Evolutionary conservation across 192 early-diverging fungal genomes (phyloP), one percentile per base, ranked within the genome.

Genomic region (Linnemannia schmuckeri): DNA sequence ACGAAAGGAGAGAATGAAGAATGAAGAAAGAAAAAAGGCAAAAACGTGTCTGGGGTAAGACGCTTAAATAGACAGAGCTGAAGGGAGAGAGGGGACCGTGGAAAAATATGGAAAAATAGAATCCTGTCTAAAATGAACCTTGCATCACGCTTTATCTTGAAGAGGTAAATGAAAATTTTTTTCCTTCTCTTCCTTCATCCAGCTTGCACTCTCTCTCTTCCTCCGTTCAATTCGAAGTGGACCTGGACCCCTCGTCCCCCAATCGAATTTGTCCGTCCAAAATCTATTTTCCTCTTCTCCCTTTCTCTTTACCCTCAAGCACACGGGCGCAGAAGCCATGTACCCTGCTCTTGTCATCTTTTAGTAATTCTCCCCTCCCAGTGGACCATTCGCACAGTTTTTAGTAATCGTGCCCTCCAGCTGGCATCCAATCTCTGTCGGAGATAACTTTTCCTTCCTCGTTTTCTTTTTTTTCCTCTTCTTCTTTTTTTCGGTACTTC

Each of bases 371-470:
- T 1, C 27, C 9, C 54, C 46, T 54, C 61, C 75, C 49, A 35
- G 35, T 76, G 76, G 76, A 77, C 76, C 27, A 70, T 44, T 44
- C 41, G 76, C 63, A 77, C 76, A 77, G 76, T 77, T 77, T 77
- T 77, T 77, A 77, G 76, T 77, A 77, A 77, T 77, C 15, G 73
- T 7, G 33, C 15, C 2, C 33, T n/a, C 20, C 20, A 44, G 72
- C 72, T 74, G 70, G 70, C 38, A 33, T 72, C 42, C 35, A 72
- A 42, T 42, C 40, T 30, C 12, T 10, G 41, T 38, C 47, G 52
- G 38, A 75, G 47, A 75, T 22, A 4, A 61, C 47, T 75, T 61
- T 38, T 41, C 54, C 46, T 75, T 75, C 44, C 27, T 73, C 38
- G 20, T 52, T 74, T 74, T 74, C 46, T 30, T 33, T 44, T 24